These are phyloP conservation scores for Crataegus laevigata DNA, from an alignment of 306 rosid species.

Conservation along the genomic window DNA sequence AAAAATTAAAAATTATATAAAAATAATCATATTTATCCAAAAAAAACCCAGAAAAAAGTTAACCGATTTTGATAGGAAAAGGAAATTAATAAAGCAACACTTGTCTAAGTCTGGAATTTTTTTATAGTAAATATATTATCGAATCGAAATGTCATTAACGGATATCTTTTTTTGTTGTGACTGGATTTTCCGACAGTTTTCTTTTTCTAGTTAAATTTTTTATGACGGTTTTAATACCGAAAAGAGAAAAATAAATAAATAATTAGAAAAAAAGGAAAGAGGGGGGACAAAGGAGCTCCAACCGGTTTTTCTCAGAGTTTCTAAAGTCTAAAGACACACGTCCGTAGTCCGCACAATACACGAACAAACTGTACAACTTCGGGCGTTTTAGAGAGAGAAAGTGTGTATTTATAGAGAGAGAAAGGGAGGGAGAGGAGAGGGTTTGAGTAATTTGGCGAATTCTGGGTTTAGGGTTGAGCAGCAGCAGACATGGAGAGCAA, in stretches of 20 bases:
- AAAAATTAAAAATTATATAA: not conserved
- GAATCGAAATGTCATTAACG: no score
- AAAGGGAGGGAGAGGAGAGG: not conserved
- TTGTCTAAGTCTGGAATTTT: no score
- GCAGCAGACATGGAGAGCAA: constrained; percentile 25
- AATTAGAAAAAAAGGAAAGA: not conserved
- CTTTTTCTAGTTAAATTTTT: not conserved
- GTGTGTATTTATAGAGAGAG: not conserved
- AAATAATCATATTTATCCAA: not conserved
- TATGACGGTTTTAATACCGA: constrained; percentile 11
- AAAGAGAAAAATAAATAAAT: not conserved
- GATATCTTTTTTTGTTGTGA: no score
- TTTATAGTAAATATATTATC: no score
- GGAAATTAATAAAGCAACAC: no score
- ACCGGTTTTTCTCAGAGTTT: constrained; percentile 17
- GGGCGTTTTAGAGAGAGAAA: not conserved
- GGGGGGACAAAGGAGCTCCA: not conserved
- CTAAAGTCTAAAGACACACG: not conserved
- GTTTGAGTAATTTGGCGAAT: not conserved
- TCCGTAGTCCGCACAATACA: not conserved
- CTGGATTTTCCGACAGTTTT: not conserved
- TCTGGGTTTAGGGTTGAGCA: not conserved
- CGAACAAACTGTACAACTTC: not conserved
- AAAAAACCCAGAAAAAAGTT: no score
- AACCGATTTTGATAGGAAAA: no score